phyloP scores from a whole-genome alignment of 805 yeast species.

The Lipomyces oligophaga region DNA sequence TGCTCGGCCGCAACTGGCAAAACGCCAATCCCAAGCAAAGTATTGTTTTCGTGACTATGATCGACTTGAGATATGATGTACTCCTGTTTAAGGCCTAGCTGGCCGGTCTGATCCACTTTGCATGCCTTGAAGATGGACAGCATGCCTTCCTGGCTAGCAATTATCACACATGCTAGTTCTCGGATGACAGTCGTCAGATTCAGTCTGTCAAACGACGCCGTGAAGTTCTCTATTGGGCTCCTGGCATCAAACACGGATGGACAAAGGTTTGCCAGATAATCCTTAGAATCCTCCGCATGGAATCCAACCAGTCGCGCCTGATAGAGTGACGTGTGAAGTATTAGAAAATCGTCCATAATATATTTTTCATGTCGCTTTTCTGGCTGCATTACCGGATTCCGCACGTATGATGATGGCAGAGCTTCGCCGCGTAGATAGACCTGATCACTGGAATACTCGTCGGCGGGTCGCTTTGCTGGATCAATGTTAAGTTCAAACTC shows the following conservation, averaged over 20 bases:
- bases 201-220: slow-evolving; percentile 16
- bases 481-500: background rate
- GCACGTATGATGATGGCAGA: slow-evolving; percentile 8
- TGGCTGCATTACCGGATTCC: slow-evolving; percentile 3
- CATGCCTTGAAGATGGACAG: slow-evolving; percentile 22
- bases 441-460: background rate
- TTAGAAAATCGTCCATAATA: slow-evolving; percentile 4
- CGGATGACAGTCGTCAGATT: slow-evolving; percentile 12
- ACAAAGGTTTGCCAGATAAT: slow-evolving; percentile 14
- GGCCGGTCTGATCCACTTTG: slow-evolving; percentile 4
- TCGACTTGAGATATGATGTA: slow-evolving; percentile 1
- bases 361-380: slow-evolving; percentile 2
- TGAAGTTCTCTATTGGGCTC: slow-evolving; percentile 11
- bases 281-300: background rate
- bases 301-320: slow-evolving; percentile 20
- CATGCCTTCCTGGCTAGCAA: slow-evolving; percentile 18
- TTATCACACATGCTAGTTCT: slow-evolving; percentile 16
- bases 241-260: slow-evolving; percentile 25
- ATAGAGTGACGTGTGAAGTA: slow-evolving; percentile 18
- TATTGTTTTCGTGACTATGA: background rate
- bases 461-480: background rate
- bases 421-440: no score
- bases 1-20: background rate
- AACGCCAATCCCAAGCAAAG: slow-evolving; percentile 15
- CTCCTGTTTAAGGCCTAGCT: slow-evolving; percentile 22